phyloP scores from a whole-genome alignment of 345 rosid species.

The Arabidopsis arenosa region DNA sequence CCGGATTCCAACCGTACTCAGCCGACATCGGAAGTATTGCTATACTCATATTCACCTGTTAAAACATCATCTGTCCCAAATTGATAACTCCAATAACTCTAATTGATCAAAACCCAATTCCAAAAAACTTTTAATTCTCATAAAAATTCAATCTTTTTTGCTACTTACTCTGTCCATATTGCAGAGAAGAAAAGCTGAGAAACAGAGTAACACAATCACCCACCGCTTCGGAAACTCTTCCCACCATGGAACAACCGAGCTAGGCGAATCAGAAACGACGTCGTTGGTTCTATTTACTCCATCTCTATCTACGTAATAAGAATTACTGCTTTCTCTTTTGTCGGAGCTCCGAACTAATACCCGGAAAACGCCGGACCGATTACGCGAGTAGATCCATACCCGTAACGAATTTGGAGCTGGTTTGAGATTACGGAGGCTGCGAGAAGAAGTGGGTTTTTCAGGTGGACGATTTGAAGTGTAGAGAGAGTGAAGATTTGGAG shows the following conservation, averaged over 20 bases:
- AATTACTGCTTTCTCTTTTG: slow-evolving; percentile 41
- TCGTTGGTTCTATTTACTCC: slow-evolving; percentile 30
- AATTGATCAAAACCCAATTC: slow-evolving; percentile 1
- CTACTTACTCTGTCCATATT: slow-evolving; percentile 89
- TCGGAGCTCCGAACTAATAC: slow-evolving; percentile 54
- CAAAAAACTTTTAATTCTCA: background rate
- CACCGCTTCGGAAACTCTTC: slow-evolving; percentile 89
- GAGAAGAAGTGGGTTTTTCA: slow-evolving; percentile 31
- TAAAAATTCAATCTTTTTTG: background rate
- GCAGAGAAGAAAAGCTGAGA: slow-evolving; percentile 85
- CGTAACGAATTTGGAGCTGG: slow-evolving; percentile 39
- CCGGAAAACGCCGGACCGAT: slow-evolving; percentile 47
- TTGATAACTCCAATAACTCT: slow-evolving; percentile 29
- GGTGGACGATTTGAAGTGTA: slow-evolving; percentile 46
- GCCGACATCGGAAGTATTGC: slow-evolving; percentile 99
- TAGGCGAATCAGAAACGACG: slow-evolving; percentile 39
- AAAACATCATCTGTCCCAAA: slow-evolving; percentile 40
- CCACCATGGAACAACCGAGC: slow-evolving; percentile 71
- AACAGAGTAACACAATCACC: slow-evolving; percentile 85
- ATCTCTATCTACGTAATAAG: slow-evolving; percentile 34
- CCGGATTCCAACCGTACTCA: slow-evolving; percentile 80
- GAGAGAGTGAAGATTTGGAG: slow-evolving; percentile 52
- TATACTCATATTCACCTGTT: slow-evolving; percentile 96
- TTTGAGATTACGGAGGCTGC: slow-evolving; percentile 31
- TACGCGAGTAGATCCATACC: slow-evolving; percentile 39